Percentiles rank a stretch among this genome's conserved stretches.
Evolutionary conservation across 805 yeast species (phyloP).

Genomic region (Kodamaea kaohsiungensis): DNA sequence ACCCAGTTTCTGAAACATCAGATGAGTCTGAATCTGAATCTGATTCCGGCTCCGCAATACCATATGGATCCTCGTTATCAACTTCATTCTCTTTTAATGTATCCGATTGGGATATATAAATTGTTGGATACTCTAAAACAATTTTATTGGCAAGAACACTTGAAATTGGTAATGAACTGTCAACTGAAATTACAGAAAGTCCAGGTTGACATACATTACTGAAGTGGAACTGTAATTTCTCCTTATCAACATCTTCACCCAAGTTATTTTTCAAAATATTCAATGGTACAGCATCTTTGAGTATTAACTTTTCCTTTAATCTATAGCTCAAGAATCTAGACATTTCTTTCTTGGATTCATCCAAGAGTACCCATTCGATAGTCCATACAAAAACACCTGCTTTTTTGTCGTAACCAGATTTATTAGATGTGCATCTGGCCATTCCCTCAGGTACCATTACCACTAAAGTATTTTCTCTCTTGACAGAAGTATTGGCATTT

Average conservation of each 20-base stretch:
- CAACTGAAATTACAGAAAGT: slow-evolving; percentile 39
- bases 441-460: slow-evolving; percentile 68
- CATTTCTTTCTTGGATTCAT: slow-evolving; percentile 23
- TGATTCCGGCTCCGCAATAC: background rate
- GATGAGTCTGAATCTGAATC: background rate
- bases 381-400: slow-evolving; percentile 73
- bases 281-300: slow-evolving; percentile 45
- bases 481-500: slow-evolving; percentile 28
- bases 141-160: slow-evolving; percentile 54
- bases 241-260: slow-evolving; percentile 21
- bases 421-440: slow-evolving; percentile 64
- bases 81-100: background rate
- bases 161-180: slow-evolving; percentile 38
- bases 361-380: slow-evolving; percentile 63
- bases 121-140: slow-evolving; percentile 78
- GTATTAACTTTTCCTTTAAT: slow-evolving; percentile 35
- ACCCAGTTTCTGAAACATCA: background rate
- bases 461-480: slow-evolving; percentile 68
- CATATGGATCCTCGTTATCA: background rate
- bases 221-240: slow-evolving; percentile 32
- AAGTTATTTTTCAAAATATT: slow-evolving; percentile 25
- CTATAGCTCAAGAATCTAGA: slow-evolving; percentile 45
- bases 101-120: slow-evolving; percentile 42
- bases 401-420: slow-evolving; percentile 68
- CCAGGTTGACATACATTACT: slow-evolving; percentile 28